Evolutionary conservation across 2,329 filamentous ascomycete species (phyloP).

Genomic region (Aspergillus neotritici): DNA sequence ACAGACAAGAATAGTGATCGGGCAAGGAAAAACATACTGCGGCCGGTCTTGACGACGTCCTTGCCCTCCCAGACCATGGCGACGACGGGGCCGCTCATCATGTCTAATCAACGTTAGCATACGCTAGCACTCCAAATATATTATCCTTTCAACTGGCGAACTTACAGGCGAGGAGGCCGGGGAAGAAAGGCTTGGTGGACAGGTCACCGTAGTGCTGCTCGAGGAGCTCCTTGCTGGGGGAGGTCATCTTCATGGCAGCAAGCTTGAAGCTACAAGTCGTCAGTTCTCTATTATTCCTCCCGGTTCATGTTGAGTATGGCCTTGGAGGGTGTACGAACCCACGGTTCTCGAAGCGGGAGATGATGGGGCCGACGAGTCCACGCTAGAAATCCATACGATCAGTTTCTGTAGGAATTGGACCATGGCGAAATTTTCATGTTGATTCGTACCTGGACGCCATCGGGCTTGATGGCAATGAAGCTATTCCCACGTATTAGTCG

Average conservation of each 20-base stretch:
- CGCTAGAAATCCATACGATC: constrained; percentile 53
- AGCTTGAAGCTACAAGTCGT: constrained; percentile 76
- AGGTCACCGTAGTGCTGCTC: constrained; percentile 97
- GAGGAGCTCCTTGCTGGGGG: constrained; percentile 87
- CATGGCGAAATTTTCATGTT: neutral
- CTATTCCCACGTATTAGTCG: constrained; percentile 48
- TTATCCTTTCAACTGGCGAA: constrained; percentile 11
- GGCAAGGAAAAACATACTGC: constrained; percentile 53
- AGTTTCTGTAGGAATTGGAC: constrained; percentile 17
- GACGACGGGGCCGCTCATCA: constrained; percentile 92
- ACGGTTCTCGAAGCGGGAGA: constrained; percentile 95
- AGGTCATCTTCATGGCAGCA: constrained; percentile 90
- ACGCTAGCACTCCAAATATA: neutral
- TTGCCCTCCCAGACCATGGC: constrained; percentile 99
- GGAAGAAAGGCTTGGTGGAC: constrained; percentile 92
- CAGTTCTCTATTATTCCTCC: neutral
- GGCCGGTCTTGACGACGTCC: constrained; percentile 98
- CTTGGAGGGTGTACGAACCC: constrained; percentile 53
- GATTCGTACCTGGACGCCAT: constrained; percentile 84
- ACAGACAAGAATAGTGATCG: constrained; percentile 13
- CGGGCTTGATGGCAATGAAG: constrained; percentile 99
- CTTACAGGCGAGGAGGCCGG: constrained; percentile 84
- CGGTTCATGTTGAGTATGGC: neutral
- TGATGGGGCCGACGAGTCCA: constrained; percentile 95
- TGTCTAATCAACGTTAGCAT: constrained; percentile 57